Percentiles rank a stretch among this genome's conserved stretches.
phyloP scores from a whole-genome alignment of 78 protist species.

The Monosiga brevicollis region DNA sequence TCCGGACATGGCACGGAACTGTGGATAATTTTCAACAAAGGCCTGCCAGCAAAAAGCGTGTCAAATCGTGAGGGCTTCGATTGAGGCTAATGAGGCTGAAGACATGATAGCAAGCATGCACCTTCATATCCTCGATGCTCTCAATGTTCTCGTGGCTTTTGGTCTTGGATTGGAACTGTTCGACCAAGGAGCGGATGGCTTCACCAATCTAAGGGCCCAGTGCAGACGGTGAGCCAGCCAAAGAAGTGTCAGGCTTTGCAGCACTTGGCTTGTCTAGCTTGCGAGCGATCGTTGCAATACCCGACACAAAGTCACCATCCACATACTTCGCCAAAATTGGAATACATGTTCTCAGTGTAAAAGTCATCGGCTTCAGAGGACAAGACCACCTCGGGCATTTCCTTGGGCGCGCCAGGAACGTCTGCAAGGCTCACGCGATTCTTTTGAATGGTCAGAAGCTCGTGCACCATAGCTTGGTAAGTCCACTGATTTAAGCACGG shows the following conservation, averaged over 20 bases:
- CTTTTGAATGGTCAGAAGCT: constrained; percentile 69
- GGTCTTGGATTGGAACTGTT: constrained; percentile 46
- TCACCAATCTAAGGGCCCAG: constrained; percentile 43
- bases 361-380: constrained; percentile 63
- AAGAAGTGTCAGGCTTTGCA: too few species aligned
- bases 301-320: too few species aligned
- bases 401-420: not conserved
- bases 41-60: too few species aligned
- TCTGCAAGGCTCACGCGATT: constrained; percentile 50
- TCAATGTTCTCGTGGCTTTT: constrained; percentile 50
- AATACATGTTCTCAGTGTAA: constrained; percentile 49
- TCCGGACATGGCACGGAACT: constrained; percentile 66
- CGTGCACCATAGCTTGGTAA: constrained; percentile 95
- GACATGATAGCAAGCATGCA: too few species aligned
- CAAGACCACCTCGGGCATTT: constrained; percentile 50
- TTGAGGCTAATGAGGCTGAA: too few species aligned
- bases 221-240: too few species aligned
- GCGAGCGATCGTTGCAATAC: too few species aligned
- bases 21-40: constrained; percentile 86
- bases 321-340: constrained; percentile 85
- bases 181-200: constrained; percentile 49
- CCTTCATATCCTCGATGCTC: constrained; percentile 78
- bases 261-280: too few species aligned
- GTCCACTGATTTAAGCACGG: constrained; percentile 78
- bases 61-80: too few species aligned